Evolutionary conservation across 495 filamentous ascomycete genomes (phyloP), one percentile per base, ranked within the genome.

Genomic region (Penicillium pulvis): DNA sequence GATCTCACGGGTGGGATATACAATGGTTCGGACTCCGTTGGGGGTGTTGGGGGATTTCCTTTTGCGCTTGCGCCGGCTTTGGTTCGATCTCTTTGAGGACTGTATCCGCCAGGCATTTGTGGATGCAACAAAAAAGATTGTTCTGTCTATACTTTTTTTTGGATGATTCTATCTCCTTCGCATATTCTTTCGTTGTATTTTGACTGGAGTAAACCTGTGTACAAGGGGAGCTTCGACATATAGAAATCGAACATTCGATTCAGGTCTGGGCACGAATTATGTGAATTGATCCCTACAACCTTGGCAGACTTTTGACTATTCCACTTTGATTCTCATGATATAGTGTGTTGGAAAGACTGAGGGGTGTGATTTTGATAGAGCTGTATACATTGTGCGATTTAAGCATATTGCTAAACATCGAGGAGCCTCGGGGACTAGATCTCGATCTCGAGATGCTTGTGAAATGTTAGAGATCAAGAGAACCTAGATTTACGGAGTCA

Each of bases 11-110:
- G 69, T 74, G 73, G 73, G 72, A 76, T 75, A 68, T 65, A 76
- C 73, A 74, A 62, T 69, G 73, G 71, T 68, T 74, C 66, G 75
- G 75, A 72, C 71, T 73, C 64, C 71, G 71, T 73, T 71, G 73
- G 71, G 67, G 75, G 72, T 78, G 74, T 76, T 76, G 71, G 74
- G 63, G 74, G 73, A 72, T 71, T 75, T 75, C 66, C 69, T 75
- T 77, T 75, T 74, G 68, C 66, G 71, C 73, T 72, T 73, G 68
- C 63, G 55, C 55, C 49, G 63, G 64, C 63, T 58, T 63, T 56
- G 65, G 39, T 41, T 65, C 35, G 49, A 52, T 66, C 50, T 59
- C 58, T 59, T 57, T 52, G 56, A 41, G 41, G 51, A 43, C 31
- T 36, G 23, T 31, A 41, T 52, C 51, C 36, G 45, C 63, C 57